Conservation (phyloP, 2,329 filamentous ascomycete genomes). For the Botrytis tulipae region DNA sequence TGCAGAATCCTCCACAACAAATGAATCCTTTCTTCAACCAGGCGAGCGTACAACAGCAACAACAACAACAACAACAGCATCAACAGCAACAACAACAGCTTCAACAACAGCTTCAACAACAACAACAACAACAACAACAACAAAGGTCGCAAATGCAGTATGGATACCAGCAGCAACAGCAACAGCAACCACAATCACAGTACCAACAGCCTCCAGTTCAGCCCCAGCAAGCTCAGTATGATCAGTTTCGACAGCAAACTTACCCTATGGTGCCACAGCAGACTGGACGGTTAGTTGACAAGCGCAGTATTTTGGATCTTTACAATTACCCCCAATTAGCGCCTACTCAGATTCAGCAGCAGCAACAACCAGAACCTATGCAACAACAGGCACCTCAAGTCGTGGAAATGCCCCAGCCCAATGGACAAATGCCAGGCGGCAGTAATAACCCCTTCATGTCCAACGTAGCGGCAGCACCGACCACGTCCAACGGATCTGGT, state of each 20-base stretch:
- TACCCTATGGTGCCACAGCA: constrained; percentile 44
- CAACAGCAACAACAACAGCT: background rate
- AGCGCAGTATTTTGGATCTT: constrained; percentile 71
- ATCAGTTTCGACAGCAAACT: constrained; percentile 40
- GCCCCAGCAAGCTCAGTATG: constrained; percentile 39
- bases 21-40: constrained; percentile 26
- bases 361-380: constrained; percentile 25
- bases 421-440: constrained; percentile 25
- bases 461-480: constrained; percentile 26
- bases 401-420: constrained; percentile 19
- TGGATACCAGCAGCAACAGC: constrained; percentile 16
- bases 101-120: constrained; percentile 6
- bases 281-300: constrained; percentile 56
- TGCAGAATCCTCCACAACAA: constrained; percentile 25
- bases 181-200: constrained; percentile 23
- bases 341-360: constrained; percentile 26
- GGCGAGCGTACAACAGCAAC: constrained; percentile 22
- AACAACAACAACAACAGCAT: background rate
- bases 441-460: constrained; percentile 39
- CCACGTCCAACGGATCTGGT: constrained; percentile 31
- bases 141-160: constrained; percentile 1
- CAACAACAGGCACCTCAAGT: constrained; percentile 26
- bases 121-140: constrained; percentile 9
- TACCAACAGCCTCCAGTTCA: constrained; percentile 34
- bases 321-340: constrained; percentile 53